Percentiles rank a stretch among this genome's conserved stretches.
Conservation (phyloP, 345 rosid genomes). For the Streptanthus diversifolius region DNA sequence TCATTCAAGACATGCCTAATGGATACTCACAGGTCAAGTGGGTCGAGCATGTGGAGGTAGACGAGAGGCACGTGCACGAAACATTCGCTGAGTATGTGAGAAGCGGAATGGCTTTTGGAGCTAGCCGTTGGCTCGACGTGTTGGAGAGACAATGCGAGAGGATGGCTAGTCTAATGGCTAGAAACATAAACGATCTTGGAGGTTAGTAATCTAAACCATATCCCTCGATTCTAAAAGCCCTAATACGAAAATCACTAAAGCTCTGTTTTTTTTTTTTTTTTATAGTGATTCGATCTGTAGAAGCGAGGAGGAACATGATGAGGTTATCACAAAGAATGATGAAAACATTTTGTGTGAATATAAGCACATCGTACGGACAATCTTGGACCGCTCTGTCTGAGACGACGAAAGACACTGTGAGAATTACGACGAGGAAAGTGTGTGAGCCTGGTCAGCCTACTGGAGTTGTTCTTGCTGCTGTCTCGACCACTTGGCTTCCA, state of each 20-base stretch:
- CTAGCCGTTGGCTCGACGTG: slow-evolving; percentile 80
- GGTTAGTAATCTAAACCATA: slow-evolving; percentile 40
- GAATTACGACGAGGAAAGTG: slow-evolving; percentile 71
- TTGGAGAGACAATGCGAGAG: slow-evolving; percentile 84
- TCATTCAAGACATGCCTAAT: slow-evolving; percentile 94
- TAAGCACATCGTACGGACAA: slow-evolving; percentile 62
- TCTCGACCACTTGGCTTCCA: slow-evolving; percentile 82
- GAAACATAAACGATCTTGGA: slow-evolving; percentile 80
- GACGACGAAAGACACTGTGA: slow-evolving; percentile 51
- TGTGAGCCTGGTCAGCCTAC: slow-evolving; percentile 75
- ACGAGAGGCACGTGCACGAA: slow-evolving; percentile 64
- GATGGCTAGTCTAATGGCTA: slow-evolving; percentile 86
- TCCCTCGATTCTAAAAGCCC: neutral
- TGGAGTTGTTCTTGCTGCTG: slow-evolving; percentile 78
- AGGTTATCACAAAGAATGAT: slow-evolving; percentile 78
- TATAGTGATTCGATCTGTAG: slow-evolving; percentile 72
- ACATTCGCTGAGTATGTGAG: slow-evolving; percentile 44
- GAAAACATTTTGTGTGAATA: slow-evolving; percentile 61
- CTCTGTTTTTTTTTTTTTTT: neutral
- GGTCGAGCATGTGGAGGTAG: slow-evolving; percentile 84
- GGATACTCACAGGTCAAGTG: slow-evolving; percentile 94
- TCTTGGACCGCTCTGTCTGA: slow-evolving; percentile 84
- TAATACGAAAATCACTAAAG: neutral
- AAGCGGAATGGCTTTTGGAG: slow-evolving; percentile 77
- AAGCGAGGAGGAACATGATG: slow-evolving; percentile 78